phyloP scores from a whole-genome alignment of 345 rosid genomes.

The Eucalyptus pauciflora region DNA sequence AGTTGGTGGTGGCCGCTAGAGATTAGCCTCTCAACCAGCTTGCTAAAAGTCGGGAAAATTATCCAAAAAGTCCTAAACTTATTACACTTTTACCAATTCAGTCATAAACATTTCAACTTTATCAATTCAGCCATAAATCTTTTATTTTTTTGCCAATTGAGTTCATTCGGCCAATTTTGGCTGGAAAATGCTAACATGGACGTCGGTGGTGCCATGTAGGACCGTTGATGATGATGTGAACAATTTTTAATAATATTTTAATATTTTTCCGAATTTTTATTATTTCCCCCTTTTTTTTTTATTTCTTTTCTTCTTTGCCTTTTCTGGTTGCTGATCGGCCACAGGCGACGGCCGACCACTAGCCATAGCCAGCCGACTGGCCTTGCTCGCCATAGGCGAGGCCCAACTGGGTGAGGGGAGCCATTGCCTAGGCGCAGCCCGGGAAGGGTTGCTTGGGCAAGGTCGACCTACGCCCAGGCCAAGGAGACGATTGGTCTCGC shows the following conservation, averaged over 20 bases:
- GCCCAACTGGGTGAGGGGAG: accelerated
- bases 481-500: accelerated
- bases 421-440: no score
- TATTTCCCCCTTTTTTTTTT: no score
- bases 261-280: accelerated
- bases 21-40: not conserved
- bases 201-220: no score
- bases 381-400: no score
- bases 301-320: no score
- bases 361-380: no score
- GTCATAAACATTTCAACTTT: no score
- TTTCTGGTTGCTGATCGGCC: accelerated
- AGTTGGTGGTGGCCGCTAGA: not conserved
- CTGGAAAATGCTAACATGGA: accelerated
- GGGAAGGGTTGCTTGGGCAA: accelerated
- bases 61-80: no score
- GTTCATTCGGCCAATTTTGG: no score
- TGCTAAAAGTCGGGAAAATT: not conserved
- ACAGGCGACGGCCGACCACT: accelerated
- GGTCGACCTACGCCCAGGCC: accelerated
- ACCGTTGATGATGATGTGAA: accelerated
- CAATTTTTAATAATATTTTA: no score
- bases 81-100: no score
- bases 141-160: no score
- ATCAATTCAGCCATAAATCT: accelerated